Conservation (phyloP, 768 basidiomycete species). For the Pluteus cervinus region DNA sequence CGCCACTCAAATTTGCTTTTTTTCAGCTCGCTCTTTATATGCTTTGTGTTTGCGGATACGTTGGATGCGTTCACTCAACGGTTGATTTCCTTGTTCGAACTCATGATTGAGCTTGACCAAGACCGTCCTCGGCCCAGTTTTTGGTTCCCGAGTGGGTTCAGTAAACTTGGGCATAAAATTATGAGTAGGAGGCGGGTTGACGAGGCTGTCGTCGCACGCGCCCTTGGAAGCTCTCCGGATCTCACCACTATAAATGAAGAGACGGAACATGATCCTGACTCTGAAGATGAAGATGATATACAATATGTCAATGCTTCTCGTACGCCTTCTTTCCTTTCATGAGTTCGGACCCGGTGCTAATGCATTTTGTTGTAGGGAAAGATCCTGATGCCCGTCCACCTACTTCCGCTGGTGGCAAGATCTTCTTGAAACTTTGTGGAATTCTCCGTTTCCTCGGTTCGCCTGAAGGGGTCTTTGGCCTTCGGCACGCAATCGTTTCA, state of each 20-base stretch:
- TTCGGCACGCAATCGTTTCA: conserved; percentile 32
- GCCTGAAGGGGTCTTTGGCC: conserved; percentile 33
- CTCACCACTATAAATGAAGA: conserved; percentile 17
- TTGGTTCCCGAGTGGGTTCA: conserved; percentile 39
- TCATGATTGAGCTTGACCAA: conserved; percentile 26
- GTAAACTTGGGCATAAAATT: conserved; percentile 29
- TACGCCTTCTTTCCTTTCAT: neutral
- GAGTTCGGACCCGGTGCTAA: neutral
- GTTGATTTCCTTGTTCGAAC: conserved; percentile 23
- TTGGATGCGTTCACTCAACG: conserved; percentile 34
- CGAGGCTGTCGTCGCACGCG: conserved; percentile 19
- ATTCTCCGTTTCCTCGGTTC: conserved; percentile 33
- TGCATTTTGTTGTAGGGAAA: conserved; percentile 13
- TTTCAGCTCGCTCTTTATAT: conserved; percentile 35
- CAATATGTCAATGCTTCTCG: neutral
- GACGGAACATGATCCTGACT: conserved; percentile 5
- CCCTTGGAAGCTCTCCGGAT: conserved; percentile 31
- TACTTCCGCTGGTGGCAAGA: conserved; percentile 25
- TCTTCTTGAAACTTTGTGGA: conserved; percentile 23
- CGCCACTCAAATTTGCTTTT: neutral
- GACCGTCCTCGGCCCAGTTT: conserved; percentile 29
- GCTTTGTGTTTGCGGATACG: conserved; percentile 39
- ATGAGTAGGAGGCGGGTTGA: conserved; percentile 20
- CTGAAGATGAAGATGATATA: conserved; percentile 16
- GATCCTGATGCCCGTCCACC: conserved; percentile 41